Percentiles rank a stretch among this genome's conserved stretches.
Conservation (phyloP, 345 rosid genomes). For the Euphorbia pulcherrima region DNA sequence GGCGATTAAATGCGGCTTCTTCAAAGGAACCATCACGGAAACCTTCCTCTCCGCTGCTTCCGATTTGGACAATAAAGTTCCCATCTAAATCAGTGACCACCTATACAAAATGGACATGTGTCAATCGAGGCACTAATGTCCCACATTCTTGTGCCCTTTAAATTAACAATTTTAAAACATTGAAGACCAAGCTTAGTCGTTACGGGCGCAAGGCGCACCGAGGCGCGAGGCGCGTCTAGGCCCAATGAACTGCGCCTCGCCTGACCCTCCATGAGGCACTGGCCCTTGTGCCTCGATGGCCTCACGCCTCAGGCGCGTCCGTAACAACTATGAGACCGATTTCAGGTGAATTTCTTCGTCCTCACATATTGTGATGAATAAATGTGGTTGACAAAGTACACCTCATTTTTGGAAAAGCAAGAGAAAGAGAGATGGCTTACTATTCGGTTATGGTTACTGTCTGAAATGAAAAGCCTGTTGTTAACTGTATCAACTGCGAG, state of each 20-base stretch:
- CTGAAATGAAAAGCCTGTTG: conserved; percentile 87
- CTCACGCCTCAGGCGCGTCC: too few species aligned
- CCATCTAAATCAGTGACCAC: conserved; percentile 87
- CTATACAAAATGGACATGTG: conserved; percentile 34
- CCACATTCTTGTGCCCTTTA: background rate
- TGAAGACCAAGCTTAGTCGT: too few species aligned
- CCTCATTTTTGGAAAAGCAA: background rate
- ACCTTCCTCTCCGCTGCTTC: conserved; percentile 83
- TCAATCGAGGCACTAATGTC: background rate
- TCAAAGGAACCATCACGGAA: conserved; percentile 78
- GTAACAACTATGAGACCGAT: too few species aligned
- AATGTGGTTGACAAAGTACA: background rate
- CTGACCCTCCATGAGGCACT: too few species aligned
- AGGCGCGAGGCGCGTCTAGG: too few species aligned
- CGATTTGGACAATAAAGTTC: conserved; percentile 74
- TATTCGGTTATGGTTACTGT: conserved; percentile 93
- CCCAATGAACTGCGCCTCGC: too few species aligned
- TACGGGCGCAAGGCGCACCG: too few species aligned
- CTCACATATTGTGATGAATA: background rate
- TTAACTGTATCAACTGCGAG: conserved; percentile 78
- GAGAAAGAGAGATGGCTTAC: conserved; percentile 42
- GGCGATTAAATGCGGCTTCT: conserved; percentile 74
- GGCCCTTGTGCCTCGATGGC: too few species aligned
- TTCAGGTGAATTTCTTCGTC: conserved; percentile 1
- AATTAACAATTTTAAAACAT: background rate